Evolutionary conservation across 148 eudicot genomes (phyloP).

Genomic region (Chenopodium formosanum): DNA sequence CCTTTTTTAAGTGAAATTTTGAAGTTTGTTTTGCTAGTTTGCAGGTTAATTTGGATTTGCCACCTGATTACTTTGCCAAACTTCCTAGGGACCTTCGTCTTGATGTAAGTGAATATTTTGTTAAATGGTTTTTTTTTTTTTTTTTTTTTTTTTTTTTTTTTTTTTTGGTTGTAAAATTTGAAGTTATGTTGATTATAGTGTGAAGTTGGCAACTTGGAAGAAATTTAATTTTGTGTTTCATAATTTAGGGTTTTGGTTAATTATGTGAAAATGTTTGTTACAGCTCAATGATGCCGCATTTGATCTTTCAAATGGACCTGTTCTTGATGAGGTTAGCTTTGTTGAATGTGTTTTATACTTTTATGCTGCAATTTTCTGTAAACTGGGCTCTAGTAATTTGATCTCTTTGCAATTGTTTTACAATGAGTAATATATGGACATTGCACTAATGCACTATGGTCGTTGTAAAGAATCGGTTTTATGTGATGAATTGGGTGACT

Average conservation of each 20-base stretch:
- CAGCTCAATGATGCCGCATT: constrained; percentile 98
- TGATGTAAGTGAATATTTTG: constrained; percentile 52
- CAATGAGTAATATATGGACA: background rate
- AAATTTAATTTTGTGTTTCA: background rate
- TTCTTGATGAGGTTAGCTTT: constrained; percentile 73
- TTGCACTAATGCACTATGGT: background rate
- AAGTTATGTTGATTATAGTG: background rate
- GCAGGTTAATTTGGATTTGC: constrained; percentile 80
- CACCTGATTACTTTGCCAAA: constrained; percentile 69
- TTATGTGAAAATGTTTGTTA: constrained; percentile 27
- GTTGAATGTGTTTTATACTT: background rate
- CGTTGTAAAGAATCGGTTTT: background rate
- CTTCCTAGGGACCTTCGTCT: constrained; percentile 89
- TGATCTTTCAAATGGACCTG: constrained; percentile 87
- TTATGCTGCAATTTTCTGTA: background rate
- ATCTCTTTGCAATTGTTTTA: background rate
- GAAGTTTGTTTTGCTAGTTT: constrained; percentile 1
- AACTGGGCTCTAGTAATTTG: background rate
- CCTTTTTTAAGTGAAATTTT: background rate
- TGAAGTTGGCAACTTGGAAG: background rate
- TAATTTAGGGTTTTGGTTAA: background rate
- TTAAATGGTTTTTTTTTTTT: background rate
- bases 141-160: too few species aligned
- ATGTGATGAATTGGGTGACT: background rate
- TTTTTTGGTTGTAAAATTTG: background rate